These are phyloP conservation scores for Monosporascus sp. DNA, from an alignment of 2,329 filamentous ascomycete genomes.

Conservation along the genomic window DNA sequence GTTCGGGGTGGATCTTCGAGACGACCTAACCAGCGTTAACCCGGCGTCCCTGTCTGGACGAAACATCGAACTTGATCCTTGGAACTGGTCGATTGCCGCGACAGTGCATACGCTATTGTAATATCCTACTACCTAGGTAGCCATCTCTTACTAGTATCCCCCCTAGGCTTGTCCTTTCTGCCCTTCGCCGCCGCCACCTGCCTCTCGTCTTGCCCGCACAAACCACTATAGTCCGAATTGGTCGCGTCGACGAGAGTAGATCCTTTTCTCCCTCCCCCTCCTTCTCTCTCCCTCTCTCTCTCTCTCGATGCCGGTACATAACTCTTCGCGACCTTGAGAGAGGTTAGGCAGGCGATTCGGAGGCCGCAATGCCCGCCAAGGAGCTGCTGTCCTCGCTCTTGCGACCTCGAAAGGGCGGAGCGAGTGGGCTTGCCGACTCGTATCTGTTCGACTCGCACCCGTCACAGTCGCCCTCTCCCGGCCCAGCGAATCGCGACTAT, in stretches of 20 bases:
- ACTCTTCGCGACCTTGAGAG: constrained; percentile 9
- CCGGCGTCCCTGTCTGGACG: background rate
- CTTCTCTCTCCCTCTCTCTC: constrained; percentile 5
- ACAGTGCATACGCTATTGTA: background rate
- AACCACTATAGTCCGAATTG: background rate
- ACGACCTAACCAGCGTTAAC: background rate
- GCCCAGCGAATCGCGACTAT: constrained; percentile 27
- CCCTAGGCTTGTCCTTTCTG: background rate
- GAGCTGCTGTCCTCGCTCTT: constrained; percentile 27
- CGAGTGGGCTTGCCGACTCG: constrained; percentile 18
- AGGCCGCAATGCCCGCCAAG: constrained; percentile 22
- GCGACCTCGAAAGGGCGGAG: constrained; percentile 16
- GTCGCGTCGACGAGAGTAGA: no score
- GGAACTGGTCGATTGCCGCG: background rate
- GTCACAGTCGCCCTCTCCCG: constrained; percentile 20
- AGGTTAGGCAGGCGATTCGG: constrained; percentile 14
- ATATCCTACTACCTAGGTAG: background rate
- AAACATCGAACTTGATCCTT: background rate
- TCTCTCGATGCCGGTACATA: constrained; percentile 13
- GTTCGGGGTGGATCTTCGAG: background rate
- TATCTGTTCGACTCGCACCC: constrained; percentile 17
- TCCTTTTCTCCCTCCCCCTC: background rate
- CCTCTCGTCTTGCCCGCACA: background rate
- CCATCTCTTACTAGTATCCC: background rate
- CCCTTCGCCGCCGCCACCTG: background rate